Evolutionary conservation across 129 eudicot species (phyloP), one percentile per base, ranked within the genome.

Genomic region (Chrysanthemum seticuspe): DNA sequence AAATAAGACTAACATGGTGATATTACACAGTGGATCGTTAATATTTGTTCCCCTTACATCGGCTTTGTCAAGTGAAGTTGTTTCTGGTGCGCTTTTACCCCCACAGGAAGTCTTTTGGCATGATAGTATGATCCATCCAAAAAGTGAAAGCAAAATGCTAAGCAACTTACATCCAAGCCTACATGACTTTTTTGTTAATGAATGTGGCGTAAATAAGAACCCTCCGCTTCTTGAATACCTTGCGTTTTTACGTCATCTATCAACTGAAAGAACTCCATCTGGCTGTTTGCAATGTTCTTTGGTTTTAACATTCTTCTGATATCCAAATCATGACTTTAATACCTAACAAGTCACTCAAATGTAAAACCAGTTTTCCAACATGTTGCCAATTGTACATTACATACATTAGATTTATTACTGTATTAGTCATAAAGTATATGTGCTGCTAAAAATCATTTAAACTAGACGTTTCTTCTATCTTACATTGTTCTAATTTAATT

Each of bases 41-140:
- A 87, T 92, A 71, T 89, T 89, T 81, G 77, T 89, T 83, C 96
- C 98, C 14, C 60, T 31, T 73, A 49, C 78, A 64, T 75, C 66
- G 19, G 74, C 29, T 67, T 64, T 62, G 10, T 72, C 68, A 14
- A 77, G 60, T 68, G 89, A 89, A 76, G 85, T 68, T 85, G 89
- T 83, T 59, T 25, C 94, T 67, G 98, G 98, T 78, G 76, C 49
- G 19, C 74, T 89, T 62, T 62, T 87, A 65, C 77, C 95, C 61
- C 86, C 91, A 64, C 79, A 79, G 45, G 96, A 87, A 51, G 91
- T 92, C 13, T 92, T 79, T 75, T 92, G 95, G 98, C 88, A 89
- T 62, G 96, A 92, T 72, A 67, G 50, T n/a, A 80, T 85, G 61
- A 61, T 79, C 58, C 25, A 48, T 66, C 52, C 68, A 5, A 72